A percentile compares a stretch with the other conserved stretches of the same genome.
These are phyloP conservation scores for Barnettozyma vustinii DNA, from an alignment of 805 yeast genomes.

Conservation along the genomic window DNA sequence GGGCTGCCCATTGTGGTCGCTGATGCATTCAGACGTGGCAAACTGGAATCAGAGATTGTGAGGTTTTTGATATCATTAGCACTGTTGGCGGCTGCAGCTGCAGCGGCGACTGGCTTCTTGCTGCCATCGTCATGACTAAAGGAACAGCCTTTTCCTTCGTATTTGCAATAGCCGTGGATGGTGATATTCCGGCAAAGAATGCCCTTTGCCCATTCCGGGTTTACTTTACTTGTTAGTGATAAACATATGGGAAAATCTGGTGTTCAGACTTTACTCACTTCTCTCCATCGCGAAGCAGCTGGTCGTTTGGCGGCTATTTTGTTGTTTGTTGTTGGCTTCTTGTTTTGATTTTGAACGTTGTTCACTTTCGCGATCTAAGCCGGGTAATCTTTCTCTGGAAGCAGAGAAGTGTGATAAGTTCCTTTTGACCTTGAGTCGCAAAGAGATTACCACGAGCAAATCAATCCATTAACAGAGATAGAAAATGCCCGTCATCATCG, in stretches of 20 bases:
- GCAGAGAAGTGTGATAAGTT: not conserved
- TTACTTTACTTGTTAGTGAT: constrained; percentile 5
- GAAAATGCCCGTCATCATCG: constrained; percentile 34
- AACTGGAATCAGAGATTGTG: constrained; percentile 1
- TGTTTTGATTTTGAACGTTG: not conserved
- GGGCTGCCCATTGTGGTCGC: constrained; percentile 2
- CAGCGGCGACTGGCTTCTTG: not conserved
- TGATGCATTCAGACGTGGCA: constrained; percentile 7
- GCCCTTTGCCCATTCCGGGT: constrained; percentile 53
- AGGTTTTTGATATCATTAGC: not conserved
- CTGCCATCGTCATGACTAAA: constrained; percentile 57
- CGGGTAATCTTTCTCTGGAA: not conserved
- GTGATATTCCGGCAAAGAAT: constrained; percentile 80
- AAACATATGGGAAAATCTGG: too few species aligned
- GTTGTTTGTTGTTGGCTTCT: not conserved
- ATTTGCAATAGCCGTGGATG: constrained; percentile 85
- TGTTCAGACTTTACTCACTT: not conserved
- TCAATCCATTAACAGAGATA: not conserved
- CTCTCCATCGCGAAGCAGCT: constrained; percentile 6
- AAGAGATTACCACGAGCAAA: not conserved
- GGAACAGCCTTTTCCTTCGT: constrained; percentile 81
- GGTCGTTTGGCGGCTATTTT: not conserved
- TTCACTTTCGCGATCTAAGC: not conserved
- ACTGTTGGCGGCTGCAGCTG: not conserved
- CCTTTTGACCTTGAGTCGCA: not conserved